Base-by-base conservation (phyloP, 306 rosid genomes). In the Lathyrus tuberosus region DNA sequence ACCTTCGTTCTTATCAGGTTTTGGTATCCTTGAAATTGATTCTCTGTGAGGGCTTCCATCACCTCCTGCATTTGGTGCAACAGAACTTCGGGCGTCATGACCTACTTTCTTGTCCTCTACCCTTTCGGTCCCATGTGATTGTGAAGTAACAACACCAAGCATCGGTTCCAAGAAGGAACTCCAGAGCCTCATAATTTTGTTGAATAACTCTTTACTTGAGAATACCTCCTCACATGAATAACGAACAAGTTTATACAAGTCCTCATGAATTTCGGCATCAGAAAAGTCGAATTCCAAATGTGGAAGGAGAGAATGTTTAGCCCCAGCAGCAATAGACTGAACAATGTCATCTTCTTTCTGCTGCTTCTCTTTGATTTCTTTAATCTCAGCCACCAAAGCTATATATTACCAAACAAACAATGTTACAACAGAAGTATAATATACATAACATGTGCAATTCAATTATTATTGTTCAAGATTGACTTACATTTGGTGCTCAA, bases 361-460 rank as follows among this genome's bases (percentile, higher is more conserved):
- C 80, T 84, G 92, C 58, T 81, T 84, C 73, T 89, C 99, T 85
- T 86, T 95, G 69, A 83, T 73, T 74, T 91, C 99, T 84, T 86
- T 95, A 79, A 95, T 95, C 83, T 91, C 99, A 53, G 91, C 72
- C 73, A 91, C 90, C 87, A 95, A 82, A 69, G 87, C 99, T 95
- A 88, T 63, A 58, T n/a, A 67, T 72, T 75, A 62, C 67, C 67
- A 42, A 52, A 65, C 59, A 69, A 2, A 43, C 35, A 76, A 44
- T 65, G 74, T 76, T 59, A 71, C 49, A 70, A 72, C 69, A 24
- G 58, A 56, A 57, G 22, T 40, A 43, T 30, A 41, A 51, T 41
- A 41, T 58, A 37, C 33, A 48, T 11, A 35, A 62, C 30, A 56
- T 35, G 40, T 13, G 15, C 46, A 60, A 70, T 58, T 60, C 41